Evolutionary conservation across 257 asterid species (phyloP).

Genomic region (Fraxinus quadrangulata): DNA sequence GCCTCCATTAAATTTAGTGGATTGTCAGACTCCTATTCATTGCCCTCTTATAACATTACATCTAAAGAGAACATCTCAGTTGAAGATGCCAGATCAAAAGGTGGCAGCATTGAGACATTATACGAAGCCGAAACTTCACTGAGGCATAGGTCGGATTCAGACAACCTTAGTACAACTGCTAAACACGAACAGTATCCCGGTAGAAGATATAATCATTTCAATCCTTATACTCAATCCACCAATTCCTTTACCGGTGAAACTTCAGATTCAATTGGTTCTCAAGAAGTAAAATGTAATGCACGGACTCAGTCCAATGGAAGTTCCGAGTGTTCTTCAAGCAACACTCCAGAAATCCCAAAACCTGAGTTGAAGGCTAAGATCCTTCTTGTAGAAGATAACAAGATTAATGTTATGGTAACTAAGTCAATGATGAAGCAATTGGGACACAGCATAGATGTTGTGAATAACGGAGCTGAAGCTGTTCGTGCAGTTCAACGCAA

Average conservation of each 20-base stretch:
- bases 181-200: conserved; percentile 18
- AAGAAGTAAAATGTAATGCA: conserved; percentile 27
- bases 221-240: conserved; percentile 24
- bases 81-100: conserved; percentile 50
- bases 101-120: conserved; percentile 36
- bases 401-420: conserved; percentile 82
- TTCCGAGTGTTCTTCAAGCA: conserved; percentile 55
- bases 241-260: conserved; percentile 28
- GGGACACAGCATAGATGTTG: conserved; percentile 69
- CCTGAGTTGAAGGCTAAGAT: conserved; percentile 54
- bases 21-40: conserved; percentile 40
- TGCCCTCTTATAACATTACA: conserved; percentile 41
- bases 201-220: conserved; percentile 25
- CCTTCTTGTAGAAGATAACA: conserved; percentile 86
- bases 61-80: conserved; percentile 40
- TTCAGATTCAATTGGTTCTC: conserved; percentile 26
- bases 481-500: conserved; percentile 59
- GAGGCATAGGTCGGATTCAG: conserved; percentile 25
- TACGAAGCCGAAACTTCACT: conserved; percentile 31
- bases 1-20: conserved; percentile 29
- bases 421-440: conserved; percentile 82
- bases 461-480: conserved; percentile 75
- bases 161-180: conserved; percentile 24
- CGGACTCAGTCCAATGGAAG: conserved; percentile 27
- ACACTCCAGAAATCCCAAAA: conserved; percentile 35